Conservation (phyloP, 495 filamentous ascomycete species). For the Penicillium psychrofluorescens region DNA sequence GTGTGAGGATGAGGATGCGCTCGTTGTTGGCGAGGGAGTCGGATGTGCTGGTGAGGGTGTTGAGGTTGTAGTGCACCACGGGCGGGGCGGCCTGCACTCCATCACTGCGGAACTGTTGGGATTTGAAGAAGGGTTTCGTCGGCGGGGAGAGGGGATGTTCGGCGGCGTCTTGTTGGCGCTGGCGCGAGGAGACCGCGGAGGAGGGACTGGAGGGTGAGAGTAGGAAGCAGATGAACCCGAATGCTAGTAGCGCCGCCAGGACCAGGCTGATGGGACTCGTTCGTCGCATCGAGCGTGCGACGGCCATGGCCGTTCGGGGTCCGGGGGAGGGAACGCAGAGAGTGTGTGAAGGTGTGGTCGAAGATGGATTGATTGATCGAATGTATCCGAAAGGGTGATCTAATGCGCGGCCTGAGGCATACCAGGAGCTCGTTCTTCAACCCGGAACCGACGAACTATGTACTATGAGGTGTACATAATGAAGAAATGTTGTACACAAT, state of each 20-base stretch:
- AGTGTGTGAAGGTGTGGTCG: not conserved
- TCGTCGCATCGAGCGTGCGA: constrained; percentile 54
- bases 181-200: constrained; percentile 31
- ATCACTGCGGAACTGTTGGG: constrained; percentile 44
- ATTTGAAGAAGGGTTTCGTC: constrained; percentile 73
- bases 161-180: constrained; percentile 53
- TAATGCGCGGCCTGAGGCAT: not conserved
- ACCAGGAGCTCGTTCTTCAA: no score
- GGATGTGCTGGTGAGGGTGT: constrained; percentile 76
- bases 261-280: constrained; percentile 60
- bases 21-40: constrained; percentile 72
- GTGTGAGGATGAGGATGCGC: constrained; percentile 85
- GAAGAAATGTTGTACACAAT: no score
- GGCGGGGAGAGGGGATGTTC: constrained; percentile 74
- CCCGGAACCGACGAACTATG: no score
- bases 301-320: constrained; percentile 34
- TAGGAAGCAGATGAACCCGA: constrained; percentile 62
- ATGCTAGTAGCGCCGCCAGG: constrained; percentile 50
- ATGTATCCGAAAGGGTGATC: not conserved
- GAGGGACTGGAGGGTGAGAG: constrained; percentile 40
- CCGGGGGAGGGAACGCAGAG: no score
- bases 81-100: constrained; percentile 63
- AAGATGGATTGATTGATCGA: not conserved
- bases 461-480: no score
- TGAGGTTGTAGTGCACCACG: constrained; percentile 91